Base-by-base conservation (phyloP, 2,329 filamentous ascomycete genomes). In the Aspergillus awamori region DNA sequence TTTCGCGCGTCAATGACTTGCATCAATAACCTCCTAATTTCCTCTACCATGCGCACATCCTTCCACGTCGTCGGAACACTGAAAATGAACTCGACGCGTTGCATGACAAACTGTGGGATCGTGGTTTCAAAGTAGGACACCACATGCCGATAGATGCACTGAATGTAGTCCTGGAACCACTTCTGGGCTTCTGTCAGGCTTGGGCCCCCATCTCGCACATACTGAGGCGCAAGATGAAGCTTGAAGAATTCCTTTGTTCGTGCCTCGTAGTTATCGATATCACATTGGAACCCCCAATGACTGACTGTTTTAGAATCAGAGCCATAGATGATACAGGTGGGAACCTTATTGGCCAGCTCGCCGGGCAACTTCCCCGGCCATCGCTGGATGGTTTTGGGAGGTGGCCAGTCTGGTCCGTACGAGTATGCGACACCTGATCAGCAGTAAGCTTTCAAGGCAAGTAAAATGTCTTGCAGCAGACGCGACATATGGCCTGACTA, bases 31-130 rank as follows among this genome's bases (percentile, higher is more conserved):
- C 45, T 52, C n/a, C 71, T 62, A 8, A 73, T 77, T 49, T 76
- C 69, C 39, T 74, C 73, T 20, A 78, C 70, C 61, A 77, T 76
- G 5, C 70, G 66, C 17, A 74, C 68, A 61, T 75, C 68, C 56
- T 74, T 76, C 78, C 77, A 80, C 1, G 77, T 79, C 5, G 77
- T 79, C 5, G 77, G 77, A 2, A 79, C 74, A 62, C 77, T 79
- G 62, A 80, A 80, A 5, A 78, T 66, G 56, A 76, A 79, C 47
- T 80, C 76, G 4, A 79, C 75, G 4, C 61, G 65, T 43, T 63
- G 65, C 4, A 57, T 57, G 0, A 51, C 58, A 63, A 75, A 77
- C 20, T 67, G 59, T 8, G 70, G 67, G 47, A 72, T 66, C 11
- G 62, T 65, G 43, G 60, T 61, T 24, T 62, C 62, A 51, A 77